phyloP scores from a whole-genome alignment of 495 filamentous ascomycete genomes.

The Gamarada debralockiae region DNA sequence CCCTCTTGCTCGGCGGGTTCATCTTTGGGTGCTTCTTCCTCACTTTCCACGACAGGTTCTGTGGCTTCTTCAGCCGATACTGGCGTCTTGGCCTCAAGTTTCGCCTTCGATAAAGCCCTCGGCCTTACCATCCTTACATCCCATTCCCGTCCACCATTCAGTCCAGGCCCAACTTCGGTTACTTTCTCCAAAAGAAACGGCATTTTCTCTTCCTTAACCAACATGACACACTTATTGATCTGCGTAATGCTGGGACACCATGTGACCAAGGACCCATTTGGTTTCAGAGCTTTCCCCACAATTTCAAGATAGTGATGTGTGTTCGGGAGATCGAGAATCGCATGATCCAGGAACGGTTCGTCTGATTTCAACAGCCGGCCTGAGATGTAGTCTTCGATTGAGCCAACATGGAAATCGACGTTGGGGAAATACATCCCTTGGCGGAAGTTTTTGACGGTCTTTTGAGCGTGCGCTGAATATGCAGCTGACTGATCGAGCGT shows the following conservation, averaged over 20 bases:
- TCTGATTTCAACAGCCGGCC: slow-evolving; percentile 39
- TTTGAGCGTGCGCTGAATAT: slow-evolving; percentile 56
- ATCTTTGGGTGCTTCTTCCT: background rate
- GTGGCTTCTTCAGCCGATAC: slow-evolving; percentile 9
- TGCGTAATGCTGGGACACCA: slow-evolving; percentile 78
- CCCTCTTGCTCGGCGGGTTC: slow-evolving; percentile 24
- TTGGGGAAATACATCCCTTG: slow-evolving; percentile 62
- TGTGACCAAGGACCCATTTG: slow-evolving; percentile 59
- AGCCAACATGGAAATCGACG: slow-evolving; percentile 69
- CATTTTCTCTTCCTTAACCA: slow-evolving; percentile 45
- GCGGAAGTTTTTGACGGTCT: slow-evolving; percentile 60
- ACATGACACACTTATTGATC: slow-evolving; percentile 56
- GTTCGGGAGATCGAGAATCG: slow-evolving; percentile 67
- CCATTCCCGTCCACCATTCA: slow-evolving; percentile 58
- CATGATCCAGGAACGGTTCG: slow-evolving; percentile 60
- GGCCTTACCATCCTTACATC: slow-evolving; percentile 56
- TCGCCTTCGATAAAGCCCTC: slow-evolving; percentile 21
- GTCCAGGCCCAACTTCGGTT: slow-evolving; percentile 57
- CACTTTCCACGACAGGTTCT: too few relatives aligned
- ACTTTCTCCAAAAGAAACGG: slow-evolving; percentile 57
- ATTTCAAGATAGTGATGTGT: slow-evolving; percentile 54
- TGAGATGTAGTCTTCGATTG: slow-evolving; percentile 58
- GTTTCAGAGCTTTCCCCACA: slow-evolving; percentile 51
- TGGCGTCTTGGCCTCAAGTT: background rate
- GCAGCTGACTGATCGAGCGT: slow-evolving; percentile 59